Conservation (phyloP, 768 basidiomycete genomes). For the Macrocybe gigantea region DNA sequence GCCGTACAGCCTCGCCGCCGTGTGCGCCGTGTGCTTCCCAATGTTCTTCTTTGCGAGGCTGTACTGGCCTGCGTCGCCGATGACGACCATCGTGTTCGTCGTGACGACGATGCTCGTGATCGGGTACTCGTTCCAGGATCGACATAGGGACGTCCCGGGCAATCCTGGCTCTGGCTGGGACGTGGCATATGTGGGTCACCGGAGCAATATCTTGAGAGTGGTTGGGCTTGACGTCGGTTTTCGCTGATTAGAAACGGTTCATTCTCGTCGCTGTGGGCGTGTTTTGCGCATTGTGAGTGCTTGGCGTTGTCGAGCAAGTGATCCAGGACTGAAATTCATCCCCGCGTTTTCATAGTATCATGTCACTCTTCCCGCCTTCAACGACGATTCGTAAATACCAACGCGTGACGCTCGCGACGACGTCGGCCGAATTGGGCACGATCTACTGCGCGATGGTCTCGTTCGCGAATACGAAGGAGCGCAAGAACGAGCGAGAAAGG, state of each 20-base stretch:
- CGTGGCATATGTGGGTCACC: conserved; percentile 60
- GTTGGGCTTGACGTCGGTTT: not conserved
- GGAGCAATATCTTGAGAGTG: too few relatives aligned
- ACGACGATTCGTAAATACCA: conserved; percentile 73
- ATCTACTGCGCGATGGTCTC: conserved; percentile 76
- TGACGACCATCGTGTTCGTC: conserved; percentile 67
- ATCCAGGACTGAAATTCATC: too few relatives aligned
- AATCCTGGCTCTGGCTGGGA: conserved; percentile 54
- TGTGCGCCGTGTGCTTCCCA: conserved; percentile 64
- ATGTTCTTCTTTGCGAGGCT: conserved; percentile 65
- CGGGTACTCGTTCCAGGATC: conserved; percentile 70
- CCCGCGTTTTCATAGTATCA: conserved; percentile 34
- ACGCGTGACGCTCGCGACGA: conserved; percentile 63
- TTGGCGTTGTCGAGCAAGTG: not conserved
- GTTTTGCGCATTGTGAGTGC: conserved; percentile 64
- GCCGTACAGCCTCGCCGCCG: conserved; percentile 65
- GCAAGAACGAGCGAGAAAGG: conserved; percentile 3
- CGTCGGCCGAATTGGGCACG: conserved; percentile 58
- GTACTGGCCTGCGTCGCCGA: conserved; percentile 68
- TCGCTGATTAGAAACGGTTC: conserved; percentile 47
- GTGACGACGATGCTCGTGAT: conserved; percentile 55
- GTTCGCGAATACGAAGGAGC: conserved; percentile 48
- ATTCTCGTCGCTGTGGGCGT: conserved; percentile 69
- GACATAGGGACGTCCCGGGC: conserved; percentile 37
- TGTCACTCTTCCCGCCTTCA: conserved; percentile 69